Conservation (phyloP, 2,329 filamentous ascomycete species). For the Aspergillus ustus region DNA sequence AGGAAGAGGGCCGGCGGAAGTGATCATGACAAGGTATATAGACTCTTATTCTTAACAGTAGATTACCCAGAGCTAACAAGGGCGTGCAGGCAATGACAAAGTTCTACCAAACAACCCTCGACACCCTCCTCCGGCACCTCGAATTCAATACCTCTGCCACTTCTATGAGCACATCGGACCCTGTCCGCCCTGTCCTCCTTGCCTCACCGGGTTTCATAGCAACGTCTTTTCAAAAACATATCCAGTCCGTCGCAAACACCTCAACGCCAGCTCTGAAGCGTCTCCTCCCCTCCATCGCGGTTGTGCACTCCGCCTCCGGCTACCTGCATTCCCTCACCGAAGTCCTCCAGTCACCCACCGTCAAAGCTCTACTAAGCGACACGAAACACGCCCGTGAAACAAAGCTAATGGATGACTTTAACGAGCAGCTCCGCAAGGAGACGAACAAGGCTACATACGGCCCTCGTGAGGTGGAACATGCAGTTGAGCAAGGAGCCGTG, state of each 20-base stretch:
- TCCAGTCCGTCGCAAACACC: conserved; percentile 63
- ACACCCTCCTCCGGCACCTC: conserved; percentile 76
- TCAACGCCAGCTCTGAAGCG: conserved; percentile 70
- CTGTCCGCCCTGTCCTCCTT: conserved; percentile 69
- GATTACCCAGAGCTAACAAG: not conserved
- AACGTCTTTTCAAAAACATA: conserved; percentile 76
- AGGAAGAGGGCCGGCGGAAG: conserved; percentile 53
- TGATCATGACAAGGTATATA: conserved; percentile 53
- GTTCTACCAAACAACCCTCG: conserved; percentile 79
- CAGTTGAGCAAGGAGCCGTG: conserved; percentile 85
- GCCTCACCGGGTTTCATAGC: conserved; percentile 91
- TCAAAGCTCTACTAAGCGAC: conserved; percentile 76
- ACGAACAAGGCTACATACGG: conserved; percentile 93
- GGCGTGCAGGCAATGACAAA: conserved; percentile 65
- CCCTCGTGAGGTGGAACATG: conserved; percentile 76
- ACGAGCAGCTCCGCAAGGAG: conserved; percentile 76
- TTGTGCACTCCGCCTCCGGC: conserved; percentile 83
- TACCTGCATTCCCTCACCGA: conserved; percentile 88
- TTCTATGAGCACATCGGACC: conserved; percentile 41
- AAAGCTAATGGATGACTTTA: conserved; percentile 81
- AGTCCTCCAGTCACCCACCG: conserved; percentile 79
- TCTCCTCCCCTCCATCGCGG: conserved; percentile 61
- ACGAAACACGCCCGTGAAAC: conserved; percentile 89
- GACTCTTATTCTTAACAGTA: not conserved
- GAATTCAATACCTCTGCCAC: conserved; percentile 64